Evolutionary conservation across 116 monocot genomes (phyloP).

Genomic region (Thalassia testudinum): DNA sequence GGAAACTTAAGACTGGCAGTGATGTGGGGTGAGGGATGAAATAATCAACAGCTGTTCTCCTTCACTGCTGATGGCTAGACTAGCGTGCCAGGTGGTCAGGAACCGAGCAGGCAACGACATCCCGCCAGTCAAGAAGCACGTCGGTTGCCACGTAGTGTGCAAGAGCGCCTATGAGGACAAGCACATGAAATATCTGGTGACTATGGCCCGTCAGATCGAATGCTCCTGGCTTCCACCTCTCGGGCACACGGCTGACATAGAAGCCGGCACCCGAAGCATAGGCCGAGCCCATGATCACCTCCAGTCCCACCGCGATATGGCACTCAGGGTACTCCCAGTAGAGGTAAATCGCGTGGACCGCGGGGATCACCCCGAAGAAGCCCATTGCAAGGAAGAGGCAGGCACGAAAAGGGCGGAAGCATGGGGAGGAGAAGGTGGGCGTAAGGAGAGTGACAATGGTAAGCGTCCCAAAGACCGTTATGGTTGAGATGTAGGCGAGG

Average conservation of each 20-base stretch:
- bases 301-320: slow-evolving; percentile 48
- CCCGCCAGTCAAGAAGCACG: slow-evolving; percentile 68
- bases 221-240: slow-evolving; percentile 68
- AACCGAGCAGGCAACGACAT: slow-evolving; percentile 5
- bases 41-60: no score
- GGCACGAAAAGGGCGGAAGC: slow-evolving; percentile 62
- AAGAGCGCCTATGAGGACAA: slow-evolving; percentile 65
- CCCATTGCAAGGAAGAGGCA: slow-evolving; percentile 77
- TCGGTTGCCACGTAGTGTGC: slow-evolving; percentile 46
- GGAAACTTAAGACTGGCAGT: no score
- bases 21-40: no score
- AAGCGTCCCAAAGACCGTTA: slow-evolving; percentile 40
- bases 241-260: slow-evolving; percentile 69
- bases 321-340: slow-evolving; percentile 49
- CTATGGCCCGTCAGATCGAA: slow-evolving; percentile 85
- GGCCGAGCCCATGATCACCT: slow-evolving; percentile 45
- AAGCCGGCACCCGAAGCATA: slow-evolving; percentile 57
- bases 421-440: slow-evolving; percentile 44
- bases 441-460: slow-evolving; percentile 34
- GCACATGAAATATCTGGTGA: slow-evolving; percentile 93
- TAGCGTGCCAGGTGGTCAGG: no score
- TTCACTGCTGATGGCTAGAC: no score
- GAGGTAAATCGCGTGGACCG: slow-evolving; percentile 39
- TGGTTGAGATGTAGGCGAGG: slow-evolving; percentile 49
- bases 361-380: slow-evolving; percentile 68